Base-by-base conservation (phyloP, 345 rosid genomes). In the Stellera chamaejasme region DNA sequence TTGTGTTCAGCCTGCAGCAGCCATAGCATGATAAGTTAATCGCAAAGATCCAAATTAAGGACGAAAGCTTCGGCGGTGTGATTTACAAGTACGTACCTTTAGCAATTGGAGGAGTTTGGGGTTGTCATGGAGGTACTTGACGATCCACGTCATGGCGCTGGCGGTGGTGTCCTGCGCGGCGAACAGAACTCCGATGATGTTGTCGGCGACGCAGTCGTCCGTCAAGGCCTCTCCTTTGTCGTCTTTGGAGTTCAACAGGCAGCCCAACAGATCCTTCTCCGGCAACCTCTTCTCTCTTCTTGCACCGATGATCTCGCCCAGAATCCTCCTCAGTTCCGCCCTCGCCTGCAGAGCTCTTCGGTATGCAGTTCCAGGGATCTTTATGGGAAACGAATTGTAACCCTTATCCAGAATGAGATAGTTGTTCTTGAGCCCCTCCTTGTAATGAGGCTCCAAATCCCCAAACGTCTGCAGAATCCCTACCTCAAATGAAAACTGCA, bases 401-500 rank as follows among this genome's bases (percentile, higher is more conserved):
- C 97, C 99, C 73, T 66, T 75, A 44, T 84, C 94, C 1, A 93
- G 67, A 52, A 77, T 78, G 66, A 68, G 62, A 72, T 93, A 93
- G 61, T 84, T 82, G 71, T 75, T 73, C 64, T 80, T 77, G 59
- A 93, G 70, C 66, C 84, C 93, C 61, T 79, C 87, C 56, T 70
- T 69, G 65, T 86, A 83, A 25, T 67, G 70, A 11, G 48, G 58
- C 47, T 79, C 90, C 76, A 88, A 71, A 46, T 72, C 61, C 11
- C 99, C 99, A 43, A 93, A 86, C 51, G 84, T 80, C 11, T 84
- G 76, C 15, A 80, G 69, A 13, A 81, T 74, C 32, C 97, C 99
- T 2, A 87, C 94, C 56, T 86, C 91, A 58, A 93, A 88, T 56
- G 99, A 84, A 28, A 81, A 79, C 99, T 93, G 89, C 58, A 69